Base-by-base conservation (phyloP, 495 filamentous ascomycete genomes). In the Ramalina intermedia region DNA sequence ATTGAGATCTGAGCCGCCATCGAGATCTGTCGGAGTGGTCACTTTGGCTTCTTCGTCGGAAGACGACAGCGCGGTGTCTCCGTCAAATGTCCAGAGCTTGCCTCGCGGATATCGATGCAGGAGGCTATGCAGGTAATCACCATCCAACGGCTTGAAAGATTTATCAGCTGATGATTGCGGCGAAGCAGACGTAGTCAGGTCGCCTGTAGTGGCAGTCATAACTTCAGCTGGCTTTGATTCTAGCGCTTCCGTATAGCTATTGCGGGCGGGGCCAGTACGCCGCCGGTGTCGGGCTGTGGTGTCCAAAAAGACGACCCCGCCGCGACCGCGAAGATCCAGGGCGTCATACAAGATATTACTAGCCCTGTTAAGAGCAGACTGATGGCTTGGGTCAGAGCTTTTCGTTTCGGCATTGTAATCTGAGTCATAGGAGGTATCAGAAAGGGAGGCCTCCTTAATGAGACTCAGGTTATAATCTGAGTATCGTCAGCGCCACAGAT, bases 51-150 rank as follows among this genome's bases (percentile, higher is more conserved):
- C 57, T 37, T 59, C 57, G 43, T 59, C 57, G 8, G 54, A 59
- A 8, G 56, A 53, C 18, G 55, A 59, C 4, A 55, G 27, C 26
- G 36, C 47, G 1, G 68, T 64, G 45, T 73, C 71, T 3, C 64
- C 69, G 43, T 83, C 78, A 53, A 69, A 66, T 56, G 74, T 62
- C 67, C 69, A 67, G 9, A 85, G 61, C 43, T 77, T 75, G 6
- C 81, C 81, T 42, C 73, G 69, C 6, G 75, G 73, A 55, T 84
- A 80, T 13, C 73, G 67, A 11, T 71, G 69, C 1, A 84, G 60
- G 1, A 83, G 61, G 44, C 67, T 58, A 5, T 67, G 64, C 1
- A 83, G 58, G 20, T 79, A 69, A 12, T 47, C 52, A 44, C 69
- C 67, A 1, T 58, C 56, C 18, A 70, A 48, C 1, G 64, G 53